Percentiles rank a stretch among this genome's conserved stretches.
Conservation (phyloP, 192 early-diverging fungal species). For the Chytriomyces sp. region DNA sequence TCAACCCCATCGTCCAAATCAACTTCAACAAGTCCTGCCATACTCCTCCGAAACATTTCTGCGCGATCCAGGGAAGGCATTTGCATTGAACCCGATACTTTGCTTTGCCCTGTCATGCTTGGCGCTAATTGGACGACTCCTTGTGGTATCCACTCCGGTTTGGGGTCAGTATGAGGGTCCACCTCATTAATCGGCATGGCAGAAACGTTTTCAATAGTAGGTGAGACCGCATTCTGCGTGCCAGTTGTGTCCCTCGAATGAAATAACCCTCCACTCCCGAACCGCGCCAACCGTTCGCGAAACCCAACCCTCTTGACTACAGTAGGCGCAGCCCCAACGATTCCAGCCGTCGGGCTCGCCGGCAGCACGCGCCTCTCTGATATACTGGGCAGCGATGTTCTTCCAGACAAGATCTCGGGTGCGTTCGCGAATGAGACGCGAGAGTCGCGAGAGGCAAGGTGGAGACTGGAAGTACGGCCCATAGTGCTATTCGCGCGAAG, state of each 20-base stretch:
- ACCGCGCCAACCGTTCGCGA: slow-evolving; percentile 1
- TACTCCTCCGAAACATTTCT: slow-evolving; percentile 9
- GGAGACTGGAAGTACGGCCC: not conserved
- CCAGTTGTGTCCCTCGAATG: not conserved
- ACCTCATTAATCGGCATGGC: too few species aligned
- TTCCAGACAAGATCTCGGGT: not conserved
- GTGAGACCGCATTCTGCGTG: not conserved
- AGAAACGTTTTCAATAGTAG: too few species aligned
- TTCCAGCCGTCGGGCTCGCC: not conserved
- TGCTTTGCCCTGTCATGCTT: not conserved
- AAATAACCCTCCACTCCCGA: slow-evolving; percentile 14
- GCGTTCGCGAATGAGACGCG: not conserved
- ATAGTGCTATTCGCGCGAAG: not conserved
- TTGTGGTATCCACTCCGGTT: too few species aligned
- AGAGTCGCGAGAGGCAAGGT: not conserved
- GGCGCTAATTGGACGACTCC: too few species aligned
- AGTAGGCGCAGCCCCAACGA: not conserved
- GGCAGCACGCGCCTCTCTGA: not conserved
- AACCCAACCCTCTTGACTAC: not conserved
- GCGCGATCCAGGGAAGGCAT: slow-evolving; percentile 1
- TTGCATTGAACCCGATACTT: slow-evolving; percentile 15
- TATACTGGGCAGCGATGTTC: not conserved
- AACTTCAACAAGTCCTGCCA: not conserved
- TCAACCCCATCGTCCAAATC: not conserved
- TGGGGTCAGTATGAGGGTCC: too few species aligned